phyloP scores from a whole-genome alignment of 1,284 basidiomycete species.

The Exobasidium rhododendri region DNA sequence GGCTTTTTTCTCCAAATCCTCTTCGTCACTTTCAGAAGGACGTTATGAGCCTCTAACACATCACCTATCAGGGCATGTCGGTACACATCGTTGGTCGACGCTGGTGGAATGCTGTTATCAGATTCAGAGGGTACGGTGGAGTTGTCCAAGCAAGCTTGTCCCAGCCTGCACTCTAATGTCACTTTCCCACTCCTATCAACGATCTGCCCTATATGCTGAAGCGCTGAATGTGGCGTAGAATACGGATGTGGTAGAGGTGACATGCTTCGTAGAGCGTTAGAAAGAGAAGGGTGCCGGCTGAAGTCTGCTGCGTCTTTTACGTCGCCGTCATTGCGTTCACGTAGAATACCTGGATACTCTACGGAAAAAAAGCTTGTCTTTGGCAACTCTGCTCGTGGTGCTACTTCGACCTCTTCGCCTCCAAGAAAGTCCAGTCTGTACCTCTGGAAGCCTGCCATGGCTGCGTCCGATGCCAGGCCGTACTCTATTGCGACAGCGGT shows the following conservation, averaged over 20 bases:
- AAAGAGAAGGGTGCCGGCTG: constrained; percentile 16
- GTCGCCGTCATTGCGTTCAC: background rate
- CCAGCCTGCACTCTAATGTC: constrained; percentile 40
- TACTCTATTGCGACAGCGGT: too few relatives aligned
- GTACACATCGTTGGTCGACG: constrained; percentile 9
- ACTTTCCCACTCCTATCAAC: constrained; percentile 21
- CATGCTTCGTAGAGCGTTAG: constrained; percentile 36
- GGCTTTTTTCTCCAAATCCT: constrained; percentile 34
- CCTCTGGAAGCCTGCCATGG: background rate
- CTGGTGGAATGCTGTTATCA: background rate
- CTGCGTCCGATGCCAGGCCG: too few relatives aligned
- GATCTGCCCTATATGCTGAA: constrained; percentile 33
- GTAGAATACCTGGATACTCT: constrained; percentile 42
- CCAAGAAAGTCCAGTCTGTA: background rate
- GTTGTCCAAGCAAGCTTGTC: constrained; percentile 1
- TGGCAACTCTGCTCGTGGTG: constrained; percentile 23
- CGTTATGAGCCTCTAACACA: constrained; percentile 28
- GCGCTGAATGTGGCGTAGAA: constrained; percentile 23
- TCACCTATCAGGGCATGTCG: constrained; percentile 28
- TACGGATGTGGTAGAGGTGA: constrained; percentile 24
- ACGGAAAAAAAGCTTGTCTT: constrained; percentile 27
- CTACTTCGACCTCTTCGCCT: background rate
- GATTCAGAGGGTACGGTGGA: background rate
- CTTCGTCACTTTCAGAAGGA: constrained; percentile 31
- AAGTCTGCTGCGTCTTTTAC: constrained; percentile 8